These are phyloP conservation scores for Anaeramoeba flamelloides DNA, from an alignment of 78 protist species.

Conservation along the genomic window DNA sequence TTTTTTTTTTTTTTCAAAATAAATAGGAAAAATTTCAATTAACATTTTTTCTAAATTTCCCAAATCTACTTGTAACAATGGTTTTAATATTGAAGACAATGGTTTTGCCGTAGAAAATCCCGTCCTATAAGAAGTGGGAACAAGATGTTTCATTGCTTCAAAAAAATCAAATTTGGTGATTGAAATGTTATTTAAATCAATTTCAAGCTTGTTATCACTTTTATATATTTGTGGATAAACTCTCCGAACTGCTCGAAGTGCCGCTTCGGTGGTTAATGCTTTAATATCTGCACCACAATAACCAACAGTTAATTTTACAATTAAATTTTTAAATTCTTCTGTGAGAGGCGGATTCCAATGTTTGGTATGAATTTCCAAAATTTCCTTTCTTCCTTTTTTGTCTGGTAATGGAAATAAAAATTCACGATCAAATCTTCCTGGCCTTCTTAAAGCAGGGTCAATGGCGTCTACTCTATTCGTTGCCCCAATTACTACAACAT, in stretches of 20 bases:
- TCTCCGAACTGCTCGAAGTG: slow-evolving; percentile 40
- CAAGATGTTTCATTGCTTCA: too few relatives aligned
- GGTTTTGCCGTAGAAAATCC: too few relatives aligned
- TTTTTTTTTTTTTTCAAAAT: too few relatives aligned
- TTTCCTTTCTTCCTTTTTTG: slow-evolving; percentile 30
- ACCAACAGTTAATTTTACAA: slow-evolving; percentile 49
- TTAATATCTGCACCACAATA: slow-evolving; percentile 76
- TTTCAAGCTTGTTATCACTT: too few relatives aligned
- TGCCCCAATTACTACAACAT: slow-evolving; percentile 82
- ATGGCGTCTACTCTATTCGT: slow-evolving; percentile 81
- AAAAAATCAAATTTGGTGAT: too few relatives aligned
- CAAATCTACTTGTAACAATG: too few relatives aligned
- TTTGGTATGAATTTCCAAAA: slow-evolving; percentile 46
- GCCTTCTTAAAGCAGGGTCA: slow-evolving; percentile 85
- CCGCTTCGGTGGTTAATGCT: slow-evolving; percentile 55
- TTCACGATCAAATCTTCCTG: slow-evolving; percentile 93
- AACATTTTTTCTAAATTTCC: too few relatives aligned
- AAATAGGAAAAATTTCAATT: too few relatives aligned
- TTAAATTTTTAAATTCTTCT: background rate
- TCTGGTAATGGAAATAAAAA: slow-evolving; percentile 60
- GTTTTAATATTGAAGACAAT: too few relatives aligned
- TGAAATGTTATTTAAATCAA: too few relatives aligned
- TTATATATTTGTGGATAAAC: slow-evolving; percentile 55
- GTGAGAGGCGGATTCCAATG: slow-evolving; percentile 38
- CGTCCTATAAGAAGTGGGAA: too few relatives aligned